Percentiles rank a stretch among this genome's conserved stretches.
Conservation (phyloP, 2,329 filamentous ascomycete genomes). For the Trichophyton verrucosum region DNA sequence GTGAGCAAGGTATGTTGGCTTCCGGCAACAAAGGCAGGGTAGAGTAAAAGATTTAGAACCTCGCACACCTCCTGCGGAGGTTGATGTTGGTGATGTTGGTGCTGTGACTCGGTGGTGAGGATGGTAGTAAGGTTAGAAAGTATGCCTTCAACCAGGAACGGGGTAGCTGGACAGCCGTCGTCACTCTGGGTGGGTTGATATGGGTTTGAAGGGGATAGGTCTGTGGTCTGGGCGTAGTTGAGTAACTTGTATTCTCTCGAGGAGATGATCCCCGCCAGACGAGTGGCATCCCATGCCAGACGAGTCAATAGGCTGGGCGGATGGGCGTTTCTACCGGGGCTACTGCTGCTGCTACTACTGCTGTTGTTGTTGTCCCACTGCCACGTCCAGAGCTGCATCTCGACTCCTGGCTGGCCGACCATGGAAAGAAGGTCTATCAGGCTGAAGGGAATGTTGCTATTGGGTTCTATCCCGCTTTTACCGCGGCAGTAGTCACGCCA, state of each 20-base stretch:
- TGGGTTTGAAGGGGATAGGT: background rate
- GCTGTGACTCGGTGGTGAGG: background rate
- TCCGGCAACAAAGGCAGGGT: conserved; percentile 10
- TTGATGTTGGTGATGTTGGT: background rate
- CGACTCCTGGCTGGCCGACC: conserved; percentile 9
- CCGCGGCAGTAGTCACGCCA: conserved; percentile 13
- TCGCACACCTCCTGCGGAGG: background rate
- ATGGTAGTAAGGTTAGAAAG: background rate
- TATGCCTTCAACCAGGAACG: background rate
- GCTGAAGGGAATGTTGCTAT: conserved; percentile 10
- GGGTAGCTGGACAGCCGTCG: conserved; percentile 1
- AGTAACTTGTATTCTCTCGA: conserved; percentile 3
- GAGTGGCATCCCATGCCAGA: conserved; percentile 8
- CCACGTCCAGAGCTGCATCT: conserved; percentile 10
- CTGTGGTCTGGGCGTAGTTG: background rate
- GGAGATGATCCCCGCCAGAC: conserved; percentile 9
- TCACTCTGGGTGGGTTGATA: background rate
- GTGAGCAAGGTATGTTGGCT: conserved; percentile 5
- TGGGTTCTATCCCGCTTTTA: conserved; percentile 8
- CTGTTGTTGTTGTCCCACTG: background rate
- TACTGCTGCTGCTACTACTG: background rate
- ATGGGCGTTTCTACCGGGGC: background rate
- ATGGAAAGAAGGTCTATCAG: conserved; percentile 10
- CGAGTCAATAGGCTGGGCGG: background rate
- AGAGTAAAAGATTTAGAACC: conserved; percentile 10